A percentile compares a stretch with the other conserved stretches of the same genome.
These are phyloP conservation scores for Metarhizium brunneum DNA, from an alignment of 2,329 filamentous ascomycete species.

Conservation along the genomic window DNA sequence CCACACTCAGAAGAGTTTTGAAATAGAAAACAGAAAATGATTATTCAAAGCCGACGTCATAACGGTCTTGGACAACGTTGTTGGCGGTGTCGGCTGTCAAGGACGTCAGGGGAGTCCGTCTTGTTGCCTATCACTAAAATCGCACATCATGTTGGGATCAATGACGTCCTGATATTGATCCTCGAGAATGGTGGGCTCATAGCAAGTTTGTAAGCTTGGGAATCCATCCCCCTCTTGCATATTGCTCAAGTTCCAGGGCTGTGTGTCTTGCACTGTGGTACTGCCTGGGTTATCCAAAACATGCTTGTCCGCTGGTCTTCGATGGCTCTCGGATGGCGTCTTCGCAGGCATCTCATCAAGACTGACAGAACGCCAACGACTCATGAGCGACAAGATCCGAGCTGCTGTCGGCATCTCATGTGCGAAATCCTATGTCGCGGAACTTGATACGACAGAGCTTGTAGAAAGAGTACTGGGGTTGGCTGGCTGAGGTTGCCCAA, in stretches of 20 bases:
- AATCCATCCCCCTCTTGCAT: not conserved
- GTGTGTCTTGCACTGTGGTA: not conserved
- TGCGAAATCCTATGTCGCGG: conserved; percentile 6
- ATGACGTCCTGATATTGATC: not conserved
- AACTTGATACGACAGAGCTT: conserved; percentile 1
- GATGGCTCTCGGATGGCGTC: not conserved
- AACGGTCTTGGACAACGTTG: not conserved
- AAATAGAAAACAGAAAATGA: no score
- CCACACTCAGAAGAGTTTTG: no score
- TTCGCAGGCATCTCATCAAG: not conserved
- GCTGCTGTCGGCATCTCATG: conserved; percentile 1
- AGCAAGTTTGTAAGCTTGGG: not conserved
- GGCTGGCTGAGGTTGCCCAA: not conserved
- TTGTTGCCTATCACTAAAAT: not conserved
- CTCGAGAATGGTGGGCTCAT: not conserved
- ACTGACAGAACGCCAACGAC: not conserved
- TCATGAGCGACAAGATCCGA: not conserved
- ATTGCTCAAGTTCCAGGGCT: not conserved
- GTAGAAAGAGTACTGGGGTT: not conserved
- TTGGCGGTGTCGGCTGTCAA: not conserved
- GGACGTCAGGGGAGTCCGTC: not conserved
- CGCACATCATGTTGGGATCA: not conserved
- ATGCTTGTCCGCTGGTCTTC: not conserved
- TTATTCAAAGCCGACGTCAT: not conserved
- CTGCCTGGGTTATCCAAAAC: not conserved